A percentile compares a stretch with the other conserved stretches of the same genome.
Evolutionary conservation across 1,139 yeast species (phyloP).

Genomic region (Candida sp.): DNA sequence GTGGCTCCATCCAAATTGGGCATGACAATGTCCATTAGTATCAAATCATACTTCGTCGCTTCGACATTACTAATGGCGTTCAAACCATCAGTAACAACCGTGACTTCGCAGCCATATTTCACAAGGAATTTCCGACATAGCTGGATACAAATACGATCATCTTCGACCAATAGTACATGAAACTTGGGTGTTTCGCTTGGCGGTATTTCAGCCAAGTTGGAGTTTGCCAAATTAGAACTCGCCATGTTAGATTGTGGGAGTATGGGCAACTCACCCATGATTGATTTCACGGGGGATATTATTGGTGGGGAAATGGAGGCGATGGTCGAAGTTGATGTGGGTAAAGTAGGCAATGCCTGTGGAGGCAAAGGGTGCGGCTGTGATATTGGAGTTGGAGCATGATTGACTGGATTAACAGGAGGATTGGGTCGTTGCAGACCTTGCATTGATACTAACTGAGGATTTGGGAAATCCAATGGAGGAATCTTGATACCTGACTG

Average conservation of each 20-base stretch:
- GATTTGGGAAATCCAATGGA: conserved; percentile 52
- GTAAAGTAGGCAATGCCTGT: conserved; percentile 2
- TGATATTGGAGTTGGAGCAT: conserved; percentile 4
- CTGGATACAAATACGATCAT: conserved; percentile 80
- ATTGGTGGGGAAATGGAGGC: background rate
- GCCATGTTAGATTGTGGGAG: too few relatives aligned
- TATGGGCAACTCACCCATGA: background rate
- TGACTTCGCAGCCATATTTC: conserved; percentile 90
- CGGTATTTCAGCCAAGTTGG: background rate
- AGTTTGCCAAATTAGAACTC: too few relatives aligned
- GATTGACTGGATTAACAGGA: too few relatives aligned
- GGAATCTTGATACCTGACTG: conserved; percentile 70
- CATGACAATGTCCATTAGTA: conserved; percentile 92
- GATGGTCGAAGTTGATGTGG: conserved; percentile 4
- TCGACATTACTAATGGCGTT: conserved; percentile 84
- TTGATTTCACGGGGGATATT: background rate
- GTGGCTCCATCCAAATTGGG: conserved; percentile 94
- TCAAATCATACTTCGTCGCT: conserved; percentile 72
- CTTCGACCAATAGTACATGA: conserved; percentile 81
- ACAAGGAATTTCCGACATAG: conserved; percentile 74
- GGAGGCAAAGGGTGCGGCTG: conserved; percentile 7
- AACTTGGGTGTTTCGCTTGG: conserved; percentile 32
- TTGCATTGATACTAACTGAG: conserved; percentile 12
- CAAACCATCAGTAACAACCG: conserved; percentile 89
- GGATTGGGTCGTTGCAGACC: conserved; percentile 6